A percentile compares a stretch with the other conserved stretches of the same genome.
Evolutionary conservation across 257 asterid genomes (phyloP).

Genomic region (Solanum appendiculatum): DNA sequence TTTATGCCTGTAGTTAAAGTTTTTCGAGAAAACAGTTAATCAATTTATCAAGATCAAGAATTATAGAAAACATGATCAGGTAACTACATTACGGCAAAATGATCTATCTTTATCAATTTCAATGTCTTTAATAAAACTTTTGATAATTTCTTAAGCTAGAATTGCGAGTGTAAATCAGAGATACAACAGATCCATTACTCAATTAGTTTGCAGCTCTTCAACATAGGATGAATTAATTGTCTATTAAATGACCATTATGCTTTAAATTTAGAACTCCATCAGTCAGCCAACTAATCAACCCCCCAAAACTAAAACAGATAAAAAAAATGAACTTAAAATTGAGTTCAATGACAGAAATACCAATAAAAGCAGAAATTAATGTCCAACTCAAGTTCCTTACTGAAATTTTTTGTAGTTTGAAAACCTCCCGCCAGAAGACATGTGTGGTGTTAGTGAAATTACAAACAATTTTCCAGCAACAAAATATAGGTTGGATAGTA

Average conservation of each 20-base stretch:
- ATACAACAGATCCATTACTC: not conserved
- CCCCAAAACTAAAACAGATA: no score
- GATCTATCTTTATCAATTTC: not conserved
- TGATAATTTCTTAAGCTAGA: no score
- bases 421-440: not conserved
- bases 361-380: no score
- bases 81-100: not conserved
- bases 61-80: not conserved
- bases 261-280: no score
- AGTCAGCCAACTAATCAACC: no score
- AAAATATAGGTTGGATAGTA: not conserved
- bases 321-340: no score
- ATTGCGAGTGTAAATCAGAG: not conserved
- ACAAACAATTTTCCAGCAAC: not conserved
- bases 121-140: not conserved
- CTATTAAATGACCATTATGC: not conserved
- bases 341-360: no score
- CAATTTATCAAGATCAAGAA: not conserved
- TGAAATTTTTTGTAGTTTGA: not conserved
- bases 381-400: not conserved
- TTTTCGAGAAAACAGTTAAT: not conserved
- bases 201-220: not conserved
- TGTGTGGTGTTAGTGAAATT: not conserved
- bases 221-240: not conserved
- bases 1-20: conserved; percentile 21